Conservation (phyloP, 768 basidiomycete genomes). For the Auricularia heimuer region DNA sequence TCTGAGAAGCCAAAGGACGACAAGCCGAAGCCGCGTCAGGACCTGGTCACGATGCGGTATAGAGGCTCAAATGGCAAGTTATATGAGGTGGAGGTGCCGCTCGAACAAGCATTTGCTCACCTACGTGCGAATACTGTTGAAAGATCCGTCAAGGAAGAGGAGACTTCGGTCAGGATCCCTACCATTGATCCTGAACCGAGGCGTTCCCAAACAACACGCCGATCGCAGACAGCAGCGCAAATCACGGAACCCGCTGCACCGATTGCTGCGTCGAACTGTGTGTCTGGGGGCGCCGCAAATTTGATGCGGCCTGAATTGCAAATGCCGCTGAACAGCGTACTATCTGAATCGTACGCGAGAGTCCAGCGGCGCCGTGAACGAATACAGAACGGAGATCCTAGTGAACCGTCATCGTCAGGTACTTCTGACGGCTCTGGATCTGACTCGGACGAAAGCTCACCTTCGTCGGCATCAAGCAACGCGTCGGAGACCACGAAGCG, state of each 20-base stretch:
- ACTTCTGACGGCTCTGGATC: background rate
- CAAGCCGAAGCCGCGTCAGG: background rate
- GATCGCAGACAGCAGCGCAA: background rate
- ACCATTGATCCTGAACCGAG: background rate
- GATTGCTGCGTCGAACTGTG: background rate
- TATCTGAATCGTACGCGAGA: background rate
- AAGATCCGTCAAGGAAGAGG: background rate
- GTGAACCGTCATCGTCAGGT: background rate
- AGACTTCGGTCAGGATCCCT: background rate
- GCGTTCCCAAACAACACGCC: background rate
- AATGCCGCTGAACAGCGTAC: background rate
- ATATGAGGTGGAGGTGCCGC: background rate
- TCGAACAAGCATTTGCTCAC: background rate
- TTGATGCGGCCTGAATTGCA: background rate
- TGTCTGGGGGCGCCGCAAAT: background rate
- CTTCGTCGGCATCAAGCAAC: background rate
- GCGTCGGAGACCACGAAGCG: background rate
- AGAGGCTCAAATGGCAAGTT: background rate
- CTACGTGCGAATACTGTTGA: background rate
- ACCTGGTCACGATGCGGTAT: background rate
- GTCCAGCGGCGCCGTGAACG: background rate
- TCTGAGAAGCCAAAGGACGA: background rate
- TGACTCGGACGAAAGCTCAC: background rate
- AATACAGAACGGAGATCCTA: background rate
- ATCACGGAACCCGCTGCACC: background rate